A percentile compares a stretch with the other conserved stretches of the same genome.
Conservation (phyloP, 1,139 yeast species). For the Candida albicans region DNA sequence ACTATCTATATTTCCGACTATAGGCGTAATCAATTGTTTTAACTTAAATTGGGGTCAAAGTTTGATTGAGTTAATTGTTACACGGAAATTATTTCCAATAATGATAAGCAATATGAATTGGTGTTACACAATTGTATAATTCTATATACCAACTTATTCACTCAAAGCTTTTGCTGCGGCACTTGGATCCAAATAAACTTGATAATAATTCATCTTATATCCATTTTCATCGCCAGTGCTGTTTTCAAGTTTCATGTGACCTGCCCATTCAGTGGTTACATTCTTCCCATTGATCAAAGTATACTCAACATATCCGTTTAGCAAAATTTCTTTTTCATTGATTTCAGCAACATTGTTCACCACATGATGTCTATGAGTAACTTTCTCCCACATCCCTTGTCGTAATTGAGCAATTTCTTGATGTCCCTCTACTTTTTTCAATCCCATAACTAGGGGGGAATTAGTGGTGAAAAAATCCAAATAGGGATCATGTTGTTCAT, state of each 20-base stretch:
- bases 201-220: constrained; percentile 20
- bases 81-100: too few relatives aligned
- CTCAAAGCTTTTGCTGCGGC: constrained; percentile 19
- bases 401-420: constrained; percentile 18
- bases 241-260: constrained; percentile 16
- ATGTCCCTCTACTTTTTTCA: constrained; percentile 13
- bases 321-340: constrained; percentile 10
- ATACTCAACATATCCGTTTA: constrained; percentile 25
- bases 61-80: too few relatives aligned
- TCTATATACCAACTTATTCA: constrained; percentile 3
- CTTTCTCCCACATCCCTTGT: constrained; percentile 23
- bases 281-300: constrained; percentile 19
- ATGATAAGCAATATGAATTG: background rate
- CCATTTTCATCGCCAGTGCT: constrained; percentile 3
- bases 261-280: constrained; percentile 22
- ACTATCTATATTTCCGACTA: too few relatives aligned
- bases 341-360: constrained; percentile 19
- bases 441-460: constrained; percentile 21
- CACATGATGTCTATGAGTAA: constrained; percentile 23
- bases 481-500: constrained; percentile 19
- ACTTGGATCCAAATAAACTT: constrained; percentile 22
- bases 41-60: too few relatives aligned
- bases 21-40: too few relatives aligned
- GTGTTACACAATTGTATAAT: background rate
- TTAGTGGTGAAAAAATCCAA: constrained; percentile 16